These are phyloP conservation scores for Russula abietina DNA, from an alignment of 768 basidiomycete genomes.

Conservation along the genomic window DNA sequence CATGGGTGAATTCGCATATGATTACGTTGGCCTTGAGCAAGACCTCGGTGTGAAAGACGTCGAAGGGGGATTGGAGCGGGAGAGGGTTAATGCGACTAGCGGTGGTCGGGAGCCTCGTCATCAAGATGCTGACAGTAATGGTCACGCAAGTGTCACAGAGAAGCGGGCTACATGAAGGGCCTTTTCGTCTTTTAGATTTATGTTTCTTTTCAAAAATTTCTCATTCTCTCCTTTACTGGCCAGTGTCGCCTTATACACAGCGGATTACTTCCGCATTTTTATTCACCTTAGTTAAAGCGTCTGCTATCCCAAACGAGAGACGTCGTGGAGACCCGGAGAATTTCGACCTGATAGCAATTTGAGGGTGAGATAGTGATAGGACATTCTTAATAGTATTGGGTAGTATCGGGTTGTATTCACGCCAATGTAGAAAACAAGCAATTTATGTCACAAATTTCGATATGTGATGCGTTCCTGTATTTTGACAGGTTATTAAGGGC, in stretches of 20 bases:
- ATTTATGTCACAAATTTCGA: too few relatives aligned
- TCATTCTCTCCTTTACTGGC: neutral
- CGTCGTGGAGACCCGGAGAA: neutral
- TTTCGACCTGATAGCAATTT: too few relatives aligned
- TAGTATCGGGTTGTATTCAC: too few relatives aligned
- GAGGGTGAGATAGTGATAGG: too few relatives aligned
- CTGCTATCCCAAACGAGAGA: neutral
- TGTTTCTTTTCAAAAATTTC: neutral
- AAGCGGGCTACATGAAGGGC: neutral
- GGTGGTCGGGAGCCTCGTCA: conserved; percentile 24
- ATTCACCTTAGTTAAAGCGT: neutral
- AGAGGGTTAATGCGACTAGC: conserved; percentile 19
- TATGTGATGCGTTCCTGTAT: too few relatives aligned
- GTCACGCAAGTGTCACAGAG: conserved; percentile 1
- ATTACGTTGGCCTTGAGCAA: conserved; percentile 66
- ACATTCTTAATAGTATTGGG: too few relatives aligned
- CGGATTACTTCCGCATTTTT: neutral
- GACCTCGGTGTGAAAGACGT: conserved; percentile 22
- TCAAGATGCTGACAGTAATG: conserved; percentile 9
- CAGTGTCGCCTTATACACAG: neutral
- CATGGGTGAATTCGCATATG: conserved; percentile 87
- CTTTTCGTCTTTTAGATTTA: neutral
- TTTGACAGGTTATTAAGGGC: too few relatives aligned
- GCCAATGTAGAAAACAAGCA: too few relatives aligned
- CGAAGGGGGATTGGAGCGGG: conserved; percentile 23